Conservation (phyloP, 1,139 yeast genomes). For the Saccharomycopsis hybrid region DNA sequence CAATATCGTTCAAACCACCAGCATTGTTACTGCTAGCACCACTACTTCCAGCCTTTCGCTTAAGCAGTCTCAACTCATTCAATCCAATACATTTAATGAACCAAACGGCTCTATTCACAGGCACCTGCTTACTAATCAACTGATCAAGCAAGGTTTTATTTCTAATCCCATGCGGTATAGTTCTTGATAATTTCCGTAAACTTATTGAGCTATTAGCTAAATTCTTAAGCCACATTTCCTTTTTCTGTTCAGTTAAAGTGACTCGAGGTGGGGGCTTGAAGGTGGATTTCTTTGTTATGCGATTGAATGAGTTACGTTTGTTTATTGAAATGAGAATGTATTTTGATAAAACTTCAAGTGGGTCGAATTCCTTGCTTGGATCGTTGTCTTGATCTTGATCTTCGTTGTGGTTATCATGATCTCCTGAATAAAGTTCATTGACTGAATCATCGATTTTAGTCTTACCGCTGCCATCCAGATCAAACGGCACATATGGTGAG, state of each 20-base stretch:
- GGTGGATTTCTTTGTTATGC: conserved; percentile 46
- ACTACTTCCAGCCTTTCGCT: conserved; percentile 38
- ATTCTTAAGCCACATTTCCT: conserved; percentile 80
- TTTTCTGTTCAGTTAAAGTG: conserved; percentile 78
- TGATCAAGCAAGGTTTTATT: conserved; percentile 69
- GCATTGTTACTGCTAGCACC: too few relatives aligned
- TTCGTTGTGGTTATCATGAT: not conserved
- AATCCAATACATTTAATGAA: conserved; percentile 79
- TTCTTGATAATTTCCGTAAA: conserved; percentile 58
- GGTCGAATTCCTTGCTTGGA: not conserved
- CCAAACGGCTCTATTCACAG: conserved; percentile 81
- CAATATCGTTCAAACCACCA: not conserved
- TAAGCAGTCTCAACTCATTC: conserved; percentile 67
- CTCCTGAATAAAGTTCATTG: not conserved
- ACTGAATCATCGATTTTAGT: too few relatives aligned
- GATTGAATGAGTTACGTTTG: conserved; percentile 59
- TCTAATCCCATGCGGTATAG: conserved; percentile 88
- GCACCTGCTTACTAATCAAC: conserved; percentile 58
- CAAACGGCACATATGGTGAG: too few relatives aligned
- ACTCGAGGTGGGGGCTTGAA: conserved; percentile 82
- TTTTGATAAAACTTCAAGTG: conserved; percentile 55
- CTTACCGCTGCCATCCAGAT: too few relatives aligned
- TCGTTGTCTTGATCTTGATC: not conserved
- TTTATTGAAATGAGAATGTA: conserved; percentile 61
- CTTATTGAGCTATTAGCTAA: conserved; percentile 65